A percentile compares a stretch with the other conserved stretches of the same genome.
These are phyloP conservation scores for Phytophthora lateralis DNA, from an alignment of 352 stramenopile genomes.

Conservation along the genomic window DNA sequence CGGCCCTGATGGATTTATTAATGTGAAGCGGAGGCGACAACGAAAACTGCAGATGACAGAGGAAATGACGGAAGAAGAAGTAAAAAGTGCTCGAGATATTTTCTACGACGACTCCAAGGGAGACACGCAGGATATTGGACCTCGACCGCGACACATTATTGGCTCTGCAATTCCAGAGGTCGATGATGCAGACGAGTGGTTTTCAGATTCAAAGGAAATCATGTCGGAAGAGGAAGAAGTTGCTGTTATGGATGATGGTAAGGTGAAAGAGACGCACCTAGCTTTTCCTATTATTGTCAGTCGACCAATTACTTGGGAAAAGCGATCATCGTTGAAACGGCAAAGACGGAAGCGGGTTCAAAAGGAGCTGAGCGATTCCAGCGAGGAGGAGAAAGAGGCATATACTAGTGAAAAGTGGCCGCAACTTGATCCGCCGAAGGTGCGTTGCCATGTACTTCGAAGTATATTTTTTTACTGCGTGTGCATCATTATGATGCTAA, in stretches of 20 bases:
- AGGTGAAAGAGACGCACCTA: not conserved
- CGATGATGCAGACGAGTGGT: conserved; percentile 59
- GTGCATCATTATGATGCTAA: not conserved
- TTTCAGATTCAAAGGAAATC: conserved; percentile 65
- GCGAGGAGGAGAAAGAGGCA: conserved; percentile 31
- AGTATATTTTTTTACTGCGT: not conserved
- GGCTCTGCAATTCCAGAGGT: conserved; percentile 35
- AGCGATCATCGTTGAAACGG: conserved; percentile 2
- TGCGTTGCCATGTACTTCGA: conserved; percentile 19
- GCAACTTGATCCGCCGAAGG: conserved; percentile 49
- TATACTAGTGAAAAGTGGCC: conserved; percentile 56
- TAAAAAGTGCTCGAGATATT: conserved; percentile 28
- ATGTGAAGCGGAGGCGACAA: conserved; percentile 30
- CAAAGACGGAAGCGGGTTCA: conserved; percentile 10
- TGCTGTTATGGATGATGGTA: not conserved
- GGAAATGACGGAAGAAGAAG: conserved; percentile 29
- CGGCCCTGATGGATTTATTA: conserved; percentile 35
- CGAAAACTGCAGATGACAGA: conserved; percentile 8
- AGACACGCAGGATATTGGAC: conserved; percentile 20
- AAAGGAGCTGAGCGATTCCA: conserved; percentile 18
- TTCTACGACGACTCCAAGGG: conserved; percentile 47
- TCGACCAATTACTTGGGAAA: not conserved
- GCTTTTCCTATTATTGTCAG: not conserved
- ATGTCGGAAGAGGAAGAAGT: conserved; percentile 16
- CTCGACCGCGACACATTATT: conserved; percentile 48